Base-by-base conservation (phyloP, 352 stramenopile genomes). In the Saprolegnia diclina region DNA sequence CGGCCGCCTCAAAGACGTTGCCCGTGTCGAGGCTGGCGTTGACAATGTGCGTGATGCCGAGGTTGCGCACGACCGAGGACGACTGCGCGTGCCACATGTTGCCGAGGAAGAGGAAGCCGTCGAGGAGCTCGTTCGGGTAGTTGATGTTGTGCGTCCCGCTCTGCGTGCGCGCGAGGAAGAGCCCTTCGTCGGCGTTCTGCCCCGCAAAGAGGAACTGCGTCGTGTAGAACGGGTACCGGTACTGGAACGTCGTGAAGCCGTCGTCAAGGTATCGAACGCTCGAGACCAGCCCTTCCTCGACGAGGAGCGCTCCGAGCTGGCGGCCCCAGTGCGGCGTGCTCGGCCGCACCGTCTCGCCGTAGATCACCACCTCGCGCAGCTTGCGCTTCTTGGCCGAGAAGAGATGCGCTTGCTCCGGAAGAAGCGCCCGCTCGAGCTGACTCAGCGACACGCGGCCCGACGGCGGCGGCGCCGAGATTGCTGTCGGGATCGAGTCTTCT, bases 1-100 rank as follows among this genome's bases (percentile, higher is more conserved):
- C 83, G 29, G 88, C 79, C 59, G 59, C 77, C 44, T 77, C 80
- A 67, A 91, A 94, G 48, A 83, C 80, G 63, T 94, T 91, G 6
- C 83, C 84, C 5, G 87, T 71, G 44, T 94, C 86, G 7, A 92
- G 67, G 57, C 82, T 92, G 9, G 85, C 86, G 66, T 94, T 94
- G 29, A 94, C 83, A 16, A 94, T 77, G 65, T 94, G 86, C 21
- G 86, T 94, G 71, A 94, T 92, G 16, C 84, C 86, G 46, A 94
- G 72, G 70, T 94, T 77, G 3, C 82, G 81, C 29, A 92, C 65
- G 9, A 94, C 82, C 42, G 89, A 77, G 71, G 81, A 81, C 35
- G 76, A 87, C 73, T 94, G 83, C 21, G 85, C 86, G 72, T 94
- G 86, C 86, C 86, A 94, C 84, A 94, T 92, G 73, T 94, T 94